A percentile compares a stretch with the other conserved stretches of the same genome.
phyloP scores from a whole-genome alignment of 495 filamentous ascomycete species.

The Delitschia confertaspora region DNA sequence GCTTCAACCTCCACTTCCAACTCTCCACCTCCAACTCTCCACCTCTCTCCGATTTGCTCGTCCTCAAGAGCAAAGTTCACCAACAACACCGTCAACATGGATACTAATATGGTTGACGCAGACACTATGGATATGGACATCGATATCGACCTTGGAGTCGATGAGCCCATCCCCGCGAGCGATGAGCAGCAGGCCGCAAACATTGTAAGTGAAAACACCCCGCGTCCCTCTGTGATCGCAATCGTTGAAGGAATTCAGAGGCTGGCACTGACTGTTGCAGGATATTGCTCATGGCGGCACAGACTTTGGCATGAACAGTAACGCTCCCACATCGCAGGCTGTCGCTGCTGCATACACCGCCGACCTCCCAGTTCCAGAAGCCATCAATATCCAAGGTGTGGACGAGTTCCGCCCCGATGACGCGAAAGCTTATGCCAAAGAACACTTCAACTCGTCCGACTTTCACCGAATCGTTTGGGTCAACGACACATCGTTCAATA shows the following conservation, averaged over 20 bases:
- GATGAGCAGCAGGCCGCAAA: neutral
- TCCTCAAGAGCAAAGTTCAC: neutral
- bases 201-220: too few species aligned
- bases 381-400: constrained; percentile 75
- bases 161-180: neutral
- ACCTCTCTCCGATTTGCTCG: neutral
- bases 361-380: constrained; percentile 41
- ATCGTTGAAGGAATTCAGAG: too few species aligned
- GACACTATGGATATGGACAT: constrained; percentile 13
- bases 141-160: constrained; percentile 15
- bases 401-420: constrained; percentile 71
- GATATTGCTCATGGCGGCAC: too few species aligned
- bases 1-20: neutral
- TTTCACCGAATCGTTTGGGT: constrained; percentile 80
- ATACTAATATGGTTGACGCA: constrained; percentile 9
- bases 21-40: too few species aligned
- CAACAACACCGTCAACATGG: constrained; percentile 1
- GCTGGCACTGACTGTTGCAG: too few species aligned
- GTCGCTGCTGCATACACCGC: constrained; percentile 18
- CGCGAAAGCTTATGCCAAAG: constrained; percentile 58
- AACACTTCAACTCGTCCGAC: constrained; percentile 49
- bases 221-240: too few species aligned
- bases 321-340: too few species aligned
- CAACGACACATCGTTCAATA: constrained; percentile 82
- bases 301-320: neutral